Base-by-base conservation (phyloP, 495 filamentous ascomycete genomes). In the Penicillium ochrochloron region DNA sequence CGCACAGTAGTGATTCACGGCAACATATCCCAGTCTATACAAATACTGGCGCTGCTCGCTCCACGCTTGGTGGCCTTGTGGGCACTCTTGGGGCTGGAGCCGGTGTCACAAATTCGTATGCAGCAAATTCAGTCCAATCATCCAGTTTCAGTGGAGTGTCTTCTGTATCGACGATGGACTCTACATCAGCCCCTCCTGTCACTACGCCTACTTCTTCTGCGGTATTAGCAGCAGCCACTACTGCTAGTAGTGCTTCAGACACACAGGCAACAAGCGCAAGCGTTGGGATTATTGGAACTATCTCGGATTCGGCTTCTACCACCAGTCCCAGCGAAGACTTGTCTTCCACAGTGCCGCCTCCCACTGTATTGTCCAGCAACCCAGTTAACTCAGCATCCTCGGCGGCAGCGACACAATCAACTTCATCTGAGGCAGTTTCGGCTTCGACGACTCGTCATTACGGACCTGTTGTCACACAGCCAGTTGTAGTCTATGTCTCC, bases 401-500 rank as follows among this genome's bases (percentile, higher is more conserved):
- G 31, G 14, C 41, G 6, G 23, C 3, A 19, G 41, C 42, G 23
- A 31, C 31, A 12, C 42, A 57, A 9, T 44, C 58, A 15, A 21
- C 50, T 33, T 37, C 59, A 34, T 56, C 33, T 21, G n/a, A 21
- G 21, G 34, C n/a, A 34, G 33, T 6, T 15, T 17, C 11, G 12
- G 3, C 19, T 14, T 33, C 50, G 7, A 61, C 51, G 31, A 19
- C 27, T 8, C 41, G 66, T 10, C 35, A 48, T 48, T 57, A 61
- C 39, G n/a, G 59, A 7, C 27, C 42, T 50, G 61, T 57, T 9
- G 55, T 65, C 55, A 60, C 66, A 35, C 37, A 62, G 42, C 63
- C 35, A 37, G 59, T 62, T 11, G 52, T 63, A 59, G 63, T 65
- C 10, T 65, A 65, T 42, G 52, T 65, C 23, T 64, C 66, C 7